Evolutionary conservation across 129 eudicot species (phyloP), one percentile per base, ranked within the genome.

Genomic region (Flaveria ramosissima): DNA sequence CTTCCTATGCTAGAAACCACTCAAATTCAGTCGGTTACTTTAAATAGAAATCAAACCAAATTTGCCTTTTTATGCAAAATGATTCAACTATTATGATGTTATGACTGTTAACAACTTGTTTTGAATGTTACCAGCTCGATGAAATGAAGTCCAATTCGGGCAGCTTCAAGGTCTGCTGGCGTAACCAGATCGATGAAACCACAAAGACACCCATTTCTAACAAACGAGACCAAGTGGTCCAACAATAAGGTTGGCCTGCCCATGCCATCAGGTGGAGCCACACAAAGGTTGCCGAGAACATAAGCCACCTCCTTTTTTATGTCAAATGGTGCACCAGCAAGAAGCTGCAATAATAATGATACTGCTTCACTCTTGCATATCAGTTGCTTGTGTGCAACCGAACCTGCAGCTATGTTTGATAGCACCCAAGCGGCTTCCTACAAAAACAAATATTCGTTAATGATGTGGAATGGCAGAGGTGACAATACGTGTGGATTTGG

Each of bases 401-500:
- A 87, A 52, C 99, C 99, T 56, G 97, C 93, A 53, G 99, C 97
- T 79, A 94, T 85, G 76, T 94, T 94, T 23, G 99, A 94, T 70
- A 94, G 88, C 82, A 88, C 97, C 99, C 99, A 94, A 47, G 97
- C 86, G 43, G 99, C 91, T 85, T 94, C 99, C 99, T 94, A 65
- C 82, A 89, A 50, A 72, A 27, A 66, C 50, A n/a, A n/a, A 41
- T n/a, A 9, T 61, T 66, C n/a, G 3, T 10, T 41, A 7, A 17
- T 0, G 19, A 17, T 17, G 51, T 66, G 19, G 26, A 36, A 39
- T 41, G 27, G 48, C 39, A 36, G 8, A 36, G 7, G 41, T 6
- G 41, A 0, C 41, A 36, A 36, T 36, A 36, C 0, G 41, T 15
- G 48, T 16, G 43, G 7, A 64, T 32, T 32, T 64, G 2, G 20